Percentiles rank a stretch among this genome's conserved stretches.
These are phyloP conservation scores for Cladosporium sp. DNA, from an alignment of 2,329 filamentous ascomycete genomes.

Conservation along the genomic window DNA sequence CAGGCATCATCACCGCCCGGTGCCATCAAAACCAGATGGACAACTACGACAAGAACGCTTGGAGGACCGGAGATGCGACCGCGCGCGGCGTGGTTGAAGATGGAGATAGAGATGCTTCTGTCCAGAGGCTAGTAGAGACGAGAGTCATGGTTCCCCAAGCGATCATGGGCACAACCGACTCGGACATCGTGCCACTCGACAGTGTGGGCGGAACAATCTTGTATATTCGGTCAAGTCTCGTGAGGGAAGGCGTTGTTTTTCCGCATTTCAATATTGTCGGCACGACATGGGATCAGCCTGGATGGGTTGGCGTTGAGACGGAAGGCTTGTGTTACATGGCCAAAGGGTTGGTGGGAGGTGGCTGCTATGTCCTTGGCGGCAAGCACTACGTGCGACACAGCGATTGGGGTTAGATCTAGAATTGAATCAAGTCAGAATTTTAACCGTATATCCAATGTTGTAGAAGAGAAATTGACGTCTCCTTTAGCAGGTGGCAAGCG, in stretches of 20 bases:
- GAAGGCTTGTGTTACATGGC: conserved; percentile 35
- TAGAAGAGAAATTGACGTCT: neutral
- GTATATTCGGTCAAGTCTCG: conserved; percentile 31
- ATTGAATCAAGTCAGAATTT: no score
- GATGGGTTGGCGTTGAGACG: conserved; percentile 35
- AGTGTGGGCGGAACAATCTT: conserved; percentile 36
- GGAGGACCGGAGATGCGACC: conserved; percentile 18
- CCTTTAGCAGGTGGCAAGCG: no score
- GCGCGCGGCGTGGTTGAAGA: conserved; percentile 8
- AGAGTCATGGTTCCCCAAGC: conserved; percentile 18
- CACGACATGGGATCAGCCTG: conserved; percentile 33
- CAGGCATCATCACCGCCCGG: conserved; percentile 33
- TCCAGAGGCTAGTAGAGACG: conserved; percentile 10
- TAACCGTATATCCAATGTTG: no score
- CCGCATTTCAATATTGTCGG: conserved; percentile 33
- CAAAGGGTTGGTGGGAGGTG: conserved; percentile 13
- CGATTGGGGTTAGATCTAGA: conserved; percentile 16
- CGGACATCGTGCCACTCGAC: conserved; percentile 33
- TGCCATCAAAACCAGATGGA: conserved; percentile 30
- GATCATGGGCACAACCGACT: conserved; percentile 23
- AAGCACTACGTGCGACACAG: conserved; percentile 17
- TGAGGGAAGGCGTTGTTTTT: conserved; percentile 34
- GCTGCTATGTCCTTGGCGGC: conserved; percentile 19
- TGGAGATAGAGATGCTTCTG: conserved; percentile 8
- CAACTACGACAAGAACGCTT: conserved; percentile 38